Evolutionary conservation across 805 yeast genomes (phyloP).

Genomic region (Suhomyces pyralidae): DNA sequence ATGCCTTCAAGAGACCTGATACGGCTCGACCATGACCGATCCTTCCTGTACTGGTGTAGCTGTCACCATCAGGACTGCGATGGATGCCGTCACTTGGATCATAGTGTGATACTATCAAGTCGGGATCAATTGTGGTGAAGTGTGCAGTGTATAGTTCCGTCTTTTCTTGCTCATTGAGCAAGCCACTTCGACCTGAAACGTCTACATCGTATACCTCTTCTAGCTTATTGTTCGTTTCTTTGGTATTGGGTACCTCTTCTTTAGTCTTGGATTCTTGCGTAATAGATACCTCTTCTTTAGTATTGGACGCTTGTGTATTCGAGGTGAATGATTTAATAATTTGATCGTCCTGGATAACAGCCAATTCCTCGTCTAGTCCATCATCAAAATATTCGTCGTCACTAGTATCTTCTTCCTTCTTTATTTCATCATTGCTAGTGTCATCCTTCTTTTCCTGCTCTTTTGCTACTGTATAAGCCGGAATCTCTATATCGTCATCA

Average conservation of each 20-base stretch:
- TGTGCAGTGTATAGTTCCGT: conserved; percentile 42
- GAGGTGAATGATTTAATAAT: neutral
- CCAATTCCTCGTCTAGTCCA: conserved; percentile 23
- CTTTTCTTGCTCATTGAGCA: conserved; percentile 35
- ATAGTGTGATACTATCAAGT: conserved; percentile 6
- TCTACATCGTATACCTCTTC: conserved; percentile 18
- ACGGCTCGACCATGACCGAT: neutral
- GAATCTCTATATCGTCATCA: conserved; percentile 10
- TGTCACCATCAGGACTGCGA: neutral
- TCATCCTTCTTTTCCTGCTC: neutral
- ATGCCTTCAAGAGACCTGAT: neutral
- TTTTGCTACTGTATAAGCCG: conserved; percentile 1
- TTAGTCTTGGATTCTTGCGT: too few relatives aligned
- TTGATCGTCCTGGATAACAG: conserved; percentile 7
- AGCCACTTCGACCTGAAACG: conserved; percentile 32
- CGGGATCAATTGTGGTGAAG: conserved; percentile 23
- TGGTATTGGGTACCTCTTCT: too few relatives aligned
- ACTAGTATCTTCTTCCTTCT: neutral
- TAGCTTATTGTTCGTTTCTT: neutral
- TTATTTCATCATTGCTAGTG: neutral
- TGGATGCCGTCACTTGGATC: conserved; percentile 10
- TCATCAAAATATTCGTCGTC: conserved; percentile 17
- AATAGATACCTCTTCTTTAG: too few relatives aligned
- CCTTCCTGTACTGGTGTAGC: neutral
- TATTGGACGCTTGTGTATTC: too few relatives aligned